Percentiles rank a stretch among this genome's conserved stretches.
Conservation (phyloP, 1,284 basidiomycete genomes). For the Hemileia vastatrix region DNA sequence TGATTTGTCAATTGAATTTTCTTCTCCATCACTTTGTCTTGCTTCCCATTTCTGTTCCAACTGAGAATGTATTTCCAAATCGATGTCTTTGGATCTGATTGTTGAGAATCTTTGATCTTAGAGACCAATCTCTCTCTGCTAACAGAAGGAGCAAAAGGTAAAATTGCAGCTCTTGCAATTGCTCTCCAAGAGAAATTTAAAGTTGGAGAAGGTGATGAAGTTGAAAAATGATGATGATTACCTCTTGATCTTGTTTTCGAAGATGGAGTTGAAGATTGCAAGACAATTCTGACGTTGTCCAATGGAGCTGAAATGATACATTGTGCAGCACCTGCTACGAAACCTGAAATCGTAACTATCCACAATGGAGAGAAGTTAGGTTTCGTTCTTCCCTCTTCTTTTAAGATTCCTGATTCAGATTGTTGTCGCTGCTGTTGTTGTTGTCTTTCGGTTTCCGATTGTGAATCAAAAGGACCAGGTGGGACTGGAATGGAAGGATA, state of each 20-base stretch:
- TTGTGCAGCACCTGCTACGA: constrained; percentile 45
- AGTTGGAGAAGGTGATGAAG: background rate
- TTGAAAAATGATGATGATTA: constrained; percentile 8
- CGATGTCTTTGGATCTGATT: background rate
- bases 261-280: too few relatives aligned
- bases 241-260: constrained; percentile 25
- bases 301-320: constrained; percentile 46
- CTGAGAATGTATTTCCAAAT: background rate
- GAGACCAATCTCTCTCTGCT: constrained; percentile 11
- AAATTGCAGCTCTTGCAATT: constrained; percentile 36
- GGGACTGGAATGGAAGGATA: too few relatives aligned
- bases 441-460: too few relatives aligned
- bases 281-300: constrained; percentile 46
- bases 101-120: constrained; percentile 1
- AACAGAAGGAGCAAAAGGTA: constrained; percentile 37
- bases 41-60: constrained; percentile 1
- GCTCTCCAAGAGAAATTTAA: constrained; percentile 36
- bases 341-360: constrained; percentile 39
- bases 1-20: constrained; percentile 27
- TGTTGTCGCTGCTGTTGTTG: too few relatives aligned
- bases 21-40: constrained; percentile 29
- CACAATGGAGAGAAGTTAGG: too few relatives aligned
- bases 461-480: too few relatives aligned
- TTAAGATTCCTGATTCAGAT: too few relatives aligned
- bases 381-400: too few relatives aligned